phyloP scores from a whole-genome alignment of 2,329 filamentous ascomycete genomes.

The Tetracladium maxilliforme region DNA sequence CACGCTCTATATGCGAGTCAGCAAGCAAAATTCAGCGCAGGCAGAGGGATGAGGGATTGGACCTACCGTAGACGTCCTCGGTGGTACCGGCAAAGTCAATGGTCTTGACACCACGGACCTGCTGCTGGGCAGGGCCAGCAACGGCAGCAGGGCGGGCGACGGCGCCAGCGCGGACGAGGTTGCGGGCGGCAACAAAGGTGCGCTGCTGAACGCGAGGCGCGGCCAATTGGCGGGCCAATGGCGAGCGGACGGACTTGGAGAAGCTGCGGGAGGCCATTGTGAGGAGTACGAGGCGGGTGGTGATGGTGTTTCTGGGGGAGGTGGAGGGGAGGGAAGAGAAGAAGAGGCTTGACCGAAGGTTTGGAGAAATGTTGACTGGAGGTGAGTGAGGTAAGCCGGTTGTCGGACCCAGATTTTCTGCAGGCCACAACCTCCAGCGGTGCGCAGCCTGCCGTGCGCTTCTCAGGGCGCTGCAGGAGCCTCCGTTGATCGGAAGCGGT shows the following conservation, averaged over 20 bases:
- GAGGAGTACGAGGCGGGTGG: slow-evolving; percentile 17
- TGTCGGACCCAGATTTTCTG: too few relatives aligned
- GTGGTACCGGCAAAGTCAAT: slow-evolving; percentile 95
- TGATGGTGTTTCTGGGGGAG: slow-evolving; percentile 14
- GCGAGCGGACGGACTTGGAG: slow-evolving; percentile 50
- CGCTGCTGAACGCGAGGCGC: slow-evolving; percentile 45
- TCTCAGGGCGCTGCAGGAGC: too few relatives aligned
- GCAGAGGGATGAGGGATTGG: slow-evolving; percentile 1
- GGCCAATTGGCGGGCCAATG: slow-evolving; percentile 48
- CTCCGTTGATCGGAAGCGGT: too few relatives aligned
- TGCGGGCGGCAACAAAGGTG: slow-evolving; percentile 45
- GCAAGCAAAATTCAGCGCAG: slow-evolving; percentile 10
- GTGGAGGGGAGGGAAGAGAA: slow-evolving; percentile 7
- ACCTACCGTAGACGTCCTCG: slow-evolving; percentile 83
- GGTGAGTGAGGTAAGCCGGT: too few relatives aligned
- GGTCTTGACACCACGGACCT: slow-evolving; percentile 84
- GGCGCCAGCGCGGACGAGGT: slow-evolving; percentile 36
- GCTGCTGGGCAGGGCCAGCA: slow-evolving; percentile 26
- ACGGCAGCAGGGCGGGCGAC: slow-evolving; percentile 30
- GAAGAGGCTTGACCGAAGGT: too few relatives aligned
- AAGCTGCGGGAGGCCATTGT: slow-evolving; percentile 69
- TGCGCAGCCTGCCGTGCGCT: too few relatives aligned
- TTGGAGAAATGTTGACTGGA: too few relatives aligned
- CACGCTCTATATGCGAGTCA: slow-evolving; percentile 54
- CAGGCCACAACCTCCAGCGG: too few relatives aligned